A percentile compares a stretch with the other conserved stretches of the same genome.
phyloP scores from a whole-genome alignment of 2,329 filamentous ascomycete species.

The Monosporascus sp. region DNA sequence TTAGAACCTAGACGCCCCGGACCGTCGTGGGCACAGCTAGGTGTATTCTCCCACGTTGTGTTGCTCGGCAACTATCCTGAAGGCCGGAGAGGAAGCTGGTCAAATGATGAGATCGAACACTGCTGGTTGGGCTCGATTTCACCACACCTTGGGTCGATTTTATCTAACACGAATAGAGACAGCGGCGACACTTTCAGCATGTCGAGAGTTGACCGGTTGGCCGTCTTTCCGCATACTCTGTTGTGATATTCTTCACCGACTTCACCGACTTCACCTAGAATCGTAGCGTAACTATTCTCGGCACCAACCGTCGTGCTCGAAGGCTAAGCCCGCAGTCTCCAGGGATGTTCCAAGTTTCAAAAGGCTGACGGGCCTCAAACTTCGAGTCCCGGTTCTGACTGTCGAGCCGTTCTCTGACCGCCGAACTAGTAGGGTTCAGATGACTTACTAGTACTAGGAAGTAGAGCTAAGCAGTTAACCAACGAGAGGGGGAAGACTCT shows the following conservation, averaged over 20 bases:
- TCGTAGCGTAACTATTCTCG: not conserved
- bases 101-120: too few relatives aligned
- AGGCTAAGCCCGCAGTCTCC: not conserved
- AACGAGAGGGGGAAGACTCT: not conserved
- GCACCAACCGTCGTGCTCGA: not conserved
- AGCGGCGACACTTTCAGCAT: too few relatives aligned
- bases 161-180: too few relatives aligned
- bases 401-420: not conserved
- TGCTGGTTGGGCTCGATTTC: too few relatives aligned
- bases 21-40: not conserved
- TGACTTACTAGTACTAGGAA: not conserved
- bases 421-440: not conserved
- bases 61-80: not conserved
- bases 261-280: too few relatives aligned
- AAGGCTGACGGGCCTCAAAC: not conserved
- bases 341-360: constrained; percentile 1
- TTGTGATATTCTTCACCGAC: too few relatives aligned
- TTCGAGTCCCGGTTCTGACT: not conserved
- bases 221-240: too few relatives aligned
- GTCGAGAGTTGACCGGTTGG: too few relatives aligned
- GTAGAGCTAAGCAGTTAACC: not conserved
- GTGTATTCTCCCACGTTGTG: not conserved
- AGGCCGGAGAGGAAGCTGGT: too few relatives aligned
- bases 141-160: too few relatives aligned
- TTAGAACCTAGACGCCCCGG: not conserved